These are phyloP conservation scores for Nigrospora sphaerica DNA, from an alignment of 2,329 filamentous ascomycete species.

Conservation along the genomic window DNA sequence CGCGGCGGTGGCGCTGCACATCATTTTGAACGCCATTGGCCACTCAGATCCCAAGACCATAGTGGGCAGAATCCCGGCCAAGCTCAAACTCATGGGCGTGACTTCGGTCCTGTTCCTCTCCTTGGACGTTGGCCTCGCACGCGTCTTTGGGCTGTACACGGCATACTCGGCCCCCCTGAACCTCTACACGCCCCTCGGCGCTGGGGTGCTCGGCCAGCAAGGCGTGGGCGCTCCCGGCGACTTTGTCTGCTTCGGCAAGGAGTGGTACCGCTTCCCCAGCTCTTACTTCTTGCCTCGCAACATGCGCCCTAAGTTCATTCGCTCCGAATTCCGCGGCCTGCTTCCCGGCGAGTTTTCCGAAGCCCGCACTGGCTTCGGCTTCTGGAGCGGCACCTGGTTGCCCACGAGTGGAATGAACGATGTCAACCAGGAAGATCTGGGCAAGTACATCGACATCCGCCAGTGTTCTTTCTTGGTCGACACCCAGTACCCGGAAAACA, in stretches of 20 bases:
- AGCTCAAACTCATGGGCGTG: constrained; percentile 64
- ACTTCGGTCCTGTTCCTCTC: constrained; percentile 55
- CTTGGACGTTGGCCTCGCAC: constrained; percentile 59
- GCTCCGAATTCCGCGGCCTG: constrained; percentile 82
- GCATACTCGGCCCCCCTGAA: constrained; percentile 77
- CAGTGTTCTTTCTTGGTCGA: constrained; percentile 83
- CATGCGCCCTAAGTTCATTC: constrained; percentile 82
- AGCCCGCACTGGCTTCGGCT: constrained; percentile 58
- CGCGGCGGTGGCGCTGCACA: constrained; percentile 76
- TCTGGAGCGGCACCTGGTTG: constrained; percentile 79
- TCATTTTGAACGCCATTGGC: constrained; percentile 69
- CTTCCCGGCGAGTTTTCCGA: constrained; percentile 87
- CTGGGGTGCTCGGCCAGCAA: constrained; percentile 35
- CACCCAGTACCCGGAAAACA: constrained; percentile 63
- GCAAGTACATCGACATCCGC: constrained; percentile 76
- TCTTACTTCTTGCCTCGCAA: constrained; percentile 84
- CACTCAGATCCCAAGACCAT: constrained; percentile 60
- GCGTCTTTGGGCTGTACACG: constrained; percentile 69
- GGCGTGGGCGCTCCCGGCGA: constrained; percentile 54
- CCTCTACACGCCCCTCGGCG: constrained; percentile 62
- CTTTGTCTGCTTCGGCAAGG: constrained; percentile 83
- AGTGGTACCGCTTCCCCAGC: constrained; percentile 96
- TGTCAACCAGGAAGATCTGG: constrained; percentile 74
- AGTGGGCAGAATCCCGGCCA: constrained; percentile 64
- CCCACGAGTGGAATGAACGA: constrained; percentile 85